Percentiles rank a stretch among this genome's conserved stretches.
Conservation (phyloP, 805 yeast genomes). For the Metschnikowia gelsemii region DNA sequence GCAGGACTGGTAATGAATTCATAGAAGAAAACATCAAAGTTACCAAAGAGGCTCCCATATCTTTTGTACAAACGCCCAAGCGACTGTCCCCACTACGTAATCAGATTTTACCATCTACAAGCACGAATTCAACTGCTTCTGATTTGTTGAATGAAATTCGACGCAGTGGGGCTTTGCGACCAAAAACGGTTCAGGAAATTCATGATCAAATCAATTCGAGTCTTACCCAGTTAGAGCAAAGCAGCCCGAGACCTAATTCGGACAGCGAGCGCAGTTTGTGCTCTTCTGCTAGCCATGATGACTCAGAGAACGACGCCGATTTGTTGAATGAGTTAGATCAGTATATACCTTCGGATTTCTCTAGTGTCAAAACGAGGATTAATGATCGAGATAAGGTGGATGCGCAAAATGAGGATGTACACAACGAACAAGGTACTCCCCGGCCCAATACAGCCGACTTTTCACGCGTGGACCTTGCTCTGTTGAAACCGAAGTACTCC, state of each 20-base stretch:
- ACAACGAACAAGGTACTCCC: background rate
- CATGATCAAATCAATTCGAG: slow-evolving; percentile 29
- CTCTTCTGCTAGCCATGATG: background rate
- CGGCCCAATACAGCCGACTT: background rate
- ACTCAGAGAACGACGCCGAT: slow-evolving; percentile 4
- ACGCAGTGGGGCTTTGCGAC: slow-evolving; percentile 13
- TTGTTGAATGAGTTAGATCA: slow-evolving; percentile 2
- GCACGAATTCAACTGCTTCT: slow-evolving; percentile 7
- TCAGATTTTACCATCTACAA: slow-evolving; percentile 9
- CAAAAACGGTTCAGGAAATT: slow-evolving; percentile 21
- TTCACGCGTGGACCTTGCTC: background rate
- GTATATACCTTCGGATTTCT: background rate
- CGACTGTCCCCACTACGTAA: slow-evolving; percentile 19
- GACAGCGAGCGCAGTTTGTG: background rate
- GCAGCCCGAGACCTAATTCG: background rate
- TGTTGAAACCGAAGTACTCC: background rate
- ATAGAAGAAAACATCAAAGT: background rate
- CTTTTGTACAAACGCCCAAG: slow-evolving; percentile 11
- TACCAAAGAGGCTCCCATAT: background rate
- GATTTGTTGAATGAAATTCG: slow-evolving; percentile 17
- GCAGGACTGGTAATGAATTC: no score
- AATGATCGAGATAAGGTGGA: background rate
- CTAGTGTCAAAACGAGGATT: background rate
- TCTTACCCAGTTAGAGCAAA: slow-evolving; percentile 15
- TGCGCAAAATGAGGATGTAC: background rate